These are phyloP conservation scores for Pseudogymnoascus sp. DNA, from an alignment of 2,329 filamentous ascomycete genomes.

Conservation along the genomic window DNA sequence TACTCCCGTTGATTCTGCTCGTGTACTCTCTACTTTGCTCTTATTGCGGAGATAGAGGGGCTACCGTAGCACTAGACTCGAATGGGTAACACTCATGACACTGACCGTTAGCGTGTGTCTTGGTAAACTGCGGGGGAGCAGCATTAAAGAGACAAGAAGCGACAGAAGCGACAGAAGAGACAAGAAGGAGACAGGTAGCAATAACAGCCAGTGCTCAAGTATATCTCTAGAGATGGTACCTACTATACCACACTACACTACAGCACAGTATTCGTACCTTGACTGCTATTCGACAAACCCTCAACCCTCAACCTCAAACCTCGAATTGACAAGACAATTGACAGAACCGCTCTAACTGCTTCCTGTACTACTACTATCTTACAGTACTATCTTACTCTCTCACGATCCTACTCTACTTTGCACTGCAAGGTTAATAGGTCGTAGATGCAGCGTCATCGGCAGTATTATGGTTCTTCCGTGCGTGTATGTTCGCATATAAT, in stretches of 20 bases:
- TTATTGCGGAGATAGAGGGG: slow-evolving; percentile 6
- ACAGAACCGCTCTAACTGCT: background rate
- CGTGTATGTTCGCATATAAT: background rate
- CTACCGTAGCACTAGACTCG: slow-evolving; percentile 7
- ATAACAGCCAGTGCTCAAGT: background rate
- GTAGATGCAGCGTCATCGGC: background rate
- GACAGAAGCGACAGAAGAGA: background rate
- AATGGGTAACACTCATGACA: background rate
- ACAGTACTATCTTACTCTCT: background rate
- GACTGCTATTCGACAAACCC: background rate
- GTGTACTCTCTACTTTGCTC: background rate
- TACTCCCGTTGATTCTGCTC: background rate
- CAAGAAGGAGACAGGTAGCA: background rate
- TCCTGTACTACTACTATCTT: background rate
- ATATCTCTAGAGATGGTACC: background rate
- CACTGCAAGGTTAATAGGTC: background rate
- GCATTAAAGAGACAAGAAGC: background rate
- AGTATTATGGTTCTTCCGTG: background rate
- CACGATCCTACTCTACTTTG: background rate
- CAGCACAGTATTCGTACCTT: background rate
- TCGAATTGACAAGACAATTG: background rate
- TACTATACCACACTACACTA: background rate
- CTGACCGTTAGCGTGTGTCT: slow-evolving; percentile 4
- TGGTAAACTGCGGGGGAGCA: slow-evolving; percentile 3
- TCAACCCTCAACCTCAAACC: background rate